Percentiles rank a stretch among this genome's conserved stretches.
Evolutionary conservation across 2,329 filamentous ascomycete genomes (phyloP).

Genomic region (Cladosporium oxysporum): DNA sequence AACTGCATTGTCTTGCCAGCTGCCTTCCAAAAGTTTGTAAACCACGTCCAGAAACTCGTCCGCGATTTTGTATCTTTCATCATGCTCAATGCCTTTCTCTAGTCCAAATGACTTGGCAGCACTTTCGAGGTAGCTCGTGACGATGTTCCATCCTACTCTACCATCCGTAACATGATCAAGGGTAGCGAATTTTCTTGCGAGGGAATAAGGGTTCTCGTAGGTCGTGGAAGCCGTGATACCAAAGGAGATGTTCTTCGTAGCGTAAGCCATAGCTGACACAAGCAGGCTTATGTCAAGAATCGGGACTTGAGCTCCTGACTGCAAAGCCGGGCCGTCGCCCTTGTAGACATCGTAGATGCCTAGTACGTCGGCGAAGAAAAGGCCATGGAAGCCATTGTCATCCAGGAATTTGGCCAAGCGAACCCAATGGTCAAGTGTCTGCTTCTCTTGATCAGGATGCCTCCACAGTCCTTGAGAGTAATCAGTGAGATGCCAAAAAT

Average conservation of each 20-base stretch:
- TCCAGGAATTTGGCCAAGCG: constrained; percentile 51
- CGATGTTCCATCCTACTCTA: constrained; percentile 52
- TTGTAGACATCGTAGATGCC: constrained; percentile 52
- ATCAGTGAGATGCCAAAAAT: not conserved
- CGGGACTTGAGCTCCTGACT: constrained; percentile 67
- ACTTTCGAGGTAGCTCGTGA: constrained; percentile 51
- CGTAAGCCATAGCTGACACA: constrained; percentile 50
- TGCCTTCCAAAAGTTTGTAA: constrained; percentile 36
- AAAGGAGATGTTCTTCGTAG: constrained; percentile 46
- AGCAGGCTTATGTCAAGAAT: constrained; percentile 56
- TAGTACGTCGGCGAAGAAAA: constrained; percentile 55
- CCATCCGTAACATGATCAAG: constrained; percentile 43
- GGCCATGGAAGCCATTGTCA: constrained; percentile 51
- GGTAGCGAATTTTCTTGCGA: constrained; percentile 40
- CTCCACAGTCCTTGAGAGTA: constrained; percentile 31
- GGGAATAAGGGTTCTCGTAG: constrained; percentile 40
- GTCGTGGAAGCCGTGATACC: constrained; percentile 42
- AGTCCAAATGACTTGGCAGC: constrained; percentile 52
- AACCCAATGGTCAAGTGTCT: constrained; percentile 50
- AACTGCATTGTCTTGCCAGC: constrained; percentile 34
- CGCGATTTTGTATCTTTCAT: constrained; percentile 51
- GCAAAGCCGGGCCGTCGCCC: constrained; percentile 51
- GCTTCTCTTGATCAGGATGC: constrained; percentile 40
- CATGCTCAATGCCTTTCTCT: constrained; percentile 49
- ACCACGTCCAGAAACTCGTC: constrained; percentile 46